phyloP scores from a whole-genome alignment of 106 monocot genomes.

The Allium cepa region DNA sequence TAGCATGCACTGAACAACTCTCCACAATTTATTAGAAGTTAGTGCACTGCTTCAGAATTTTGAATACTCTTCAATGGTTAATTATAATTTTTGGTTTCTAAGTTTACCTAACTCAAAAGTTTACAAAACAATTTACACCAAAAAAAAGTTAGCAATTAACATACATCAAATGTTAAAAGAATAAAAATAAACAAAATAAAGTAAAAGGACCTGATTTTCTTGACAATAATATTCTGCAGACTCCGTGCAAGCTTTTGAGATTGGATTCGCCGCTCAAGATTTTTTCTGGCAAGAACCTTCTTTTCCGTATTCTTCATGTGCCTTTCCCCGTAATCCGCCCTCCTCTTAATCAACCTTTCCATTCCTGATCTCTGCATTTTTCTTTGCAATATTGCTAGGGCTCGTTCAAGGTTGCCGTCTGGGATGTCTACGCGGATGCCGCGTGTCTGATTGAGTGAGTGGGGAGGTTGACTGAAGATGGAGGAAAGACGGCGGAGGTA shows the following conservation, averaged over 20 bases:
- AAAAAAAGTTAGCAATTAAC: too few species aligned
- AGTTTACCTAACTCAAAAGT: too few species aligned
- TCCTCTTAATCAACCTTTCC: constrained; percentile 60
- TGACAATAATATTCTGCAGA: constrained; percentile 58
- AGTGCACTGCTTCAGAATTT: too few species aligned
- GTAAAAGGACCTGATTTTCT: constrained; percentile 51
- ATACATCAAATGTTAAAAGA: too few species aligned
- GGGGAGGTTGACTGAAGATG: constrained; percentile 2
- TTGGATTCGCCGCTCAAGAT: constrained; percentile 51
- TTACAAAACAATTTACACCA: too few species aligned
- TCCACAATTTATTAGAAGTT: too few species aligned
- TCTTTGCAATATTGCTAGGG: constrained; percentile 51
- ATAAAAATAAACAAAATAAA: too few species aligned
- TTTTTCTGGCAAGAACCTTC: constrained; percentile 77
- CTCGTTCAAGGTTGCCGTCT: constrained; percentile 75
- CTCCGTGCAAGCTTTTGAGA: constrained; percentile 72
- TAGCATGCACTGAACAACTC: too few species aligned
- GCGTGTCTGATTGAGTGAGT: constrained; percentile 11
- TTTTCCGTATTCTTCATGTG: constrained; percentile 92
- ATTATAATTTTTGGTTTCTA: too few species aligned
- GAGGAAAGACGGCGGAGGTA: constrained; percentile 2
- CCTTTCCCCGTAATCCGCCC: constrained; percentile 25
- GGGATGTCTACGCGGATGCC: constrained; percentile 63
- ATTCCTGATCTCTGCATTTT: constrained; percentile 71
- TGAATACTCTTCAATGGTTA: too few species aligned